Percentiles rank a stretch among this genome's conserved stretches.
Evolutionary conservation across 73 alveolate genomes (phyloP).

Genomic region (Blepharisma japonicum): DNA sequence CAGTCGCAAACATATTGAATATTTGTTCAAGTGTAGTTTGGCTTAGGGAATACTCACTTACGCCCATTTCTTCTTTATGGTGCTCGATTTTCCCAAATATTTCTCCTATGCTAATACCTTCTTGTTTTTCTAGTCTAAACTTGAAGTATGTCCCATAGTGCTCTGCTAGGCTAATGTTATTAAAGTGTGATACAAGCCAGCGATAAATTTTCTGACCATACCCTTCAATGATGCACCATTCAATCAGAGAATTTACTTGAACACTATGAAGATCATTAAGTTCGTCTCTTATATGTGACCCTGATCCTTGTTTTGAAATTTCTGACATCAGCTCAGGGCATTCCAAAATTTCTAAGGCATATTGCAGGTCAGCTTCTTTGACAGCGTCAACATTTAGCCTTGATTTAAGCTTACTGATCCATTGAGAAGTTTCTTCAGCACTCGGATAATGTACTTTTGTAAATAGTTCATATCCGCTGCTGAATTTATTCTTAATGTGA

Average conservation of each 20-base stretch:
- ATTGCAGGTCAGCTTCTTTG: not conserved
- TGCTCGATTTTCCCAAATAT: slow-evolving; percentile 67
- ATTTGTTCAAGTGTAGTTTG: slow-evolving; percentile 77
- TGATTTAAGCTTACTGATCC: not conserved
- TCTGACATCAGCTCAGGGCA: not conserved
- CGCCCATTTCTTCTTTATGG: slow-evolving; percentile 47
- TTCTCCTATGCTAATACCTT: slow-evolving; percentile 55
- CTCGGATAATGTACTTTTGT: slow-evolving; percentile 56
- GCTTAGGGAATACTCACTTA: slow-evolving; percentile 64
- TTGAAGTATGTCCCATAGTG: slow-evolving; percentile 62
- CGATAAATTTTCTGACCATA: slow-evolving; percentile 50
- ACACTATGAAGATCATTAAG: slow-evolving; percentile 40
- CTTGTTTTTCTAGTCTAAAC: slow-evolving; percentile 56
- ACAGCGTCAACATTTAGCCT: not conserved
- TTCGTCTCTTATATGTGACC: slow-evolving; percentile 37
- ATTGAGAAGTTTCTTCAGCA: slow-evolving; percentile 32
- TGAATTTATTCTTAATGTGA: slow-evolving; percentile 81
- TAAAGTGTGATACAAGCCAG: slow-evolving; percentile 46
- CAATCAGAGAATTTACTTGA: slow-evolving; percentile 42
- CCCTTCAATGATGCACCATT: slow-evolving; percentile 48
- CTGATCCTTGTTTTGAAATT: slow-evolving; percentile 27
- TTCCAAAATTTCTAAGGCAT: not conserved
- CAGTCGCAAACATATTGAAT: slow-evolving; percentile 67
- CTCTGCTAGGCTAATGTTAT: slow-evolving; percentile 50
- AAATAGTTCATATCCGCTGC: slow-evolving; percentile 85